Evolutionary conservation across 1,284 basidiomycete genomes (phyloP), one percentile per base, ranked within the genome.

Genomic region (Leccinum colubrinum): DNA sequence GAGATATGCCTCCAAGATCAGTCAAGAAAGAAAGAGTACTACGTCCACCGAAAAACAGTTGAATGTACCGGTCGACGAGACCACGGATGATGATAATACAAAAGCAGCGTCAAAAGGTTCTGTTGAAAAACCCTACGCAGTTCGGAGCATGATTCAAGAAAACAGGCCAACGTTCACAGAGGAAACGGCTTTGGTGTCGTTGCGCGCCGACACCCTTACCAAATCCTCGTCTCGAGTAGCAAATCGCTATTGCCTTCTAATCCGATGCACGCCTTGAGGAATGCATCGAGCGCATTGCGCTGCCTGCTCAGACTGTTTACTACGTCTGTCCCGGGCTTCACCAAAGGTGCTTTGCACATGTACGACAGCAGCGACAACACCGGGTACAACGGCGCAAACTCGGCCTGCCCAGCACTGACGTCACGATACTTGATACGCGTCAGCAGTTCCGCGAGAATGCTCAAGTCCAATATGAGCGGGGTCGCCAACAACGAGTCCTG

Each of bases 271-370:
- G 95, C 94, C 84, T 94, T 93, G 74, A 97, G 81, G 86, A 96
- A 96, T 64, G 86, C 83, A 79, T 98, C 97, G 66, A 98, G 87
- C 20, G 94, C 97, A 65, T 95, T 93, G 73, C 95, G 88, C 83
- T 99, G 97, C 76, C 96, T 87, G 79, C 90, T 91, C 68, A 98
- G 85, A 71, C 90, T 92, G 87, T 99, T 99, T 79, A 98, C 91
- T 67, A 98, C 95, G 71, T 95, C 93, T 53, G 90, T 91, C 65
- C 87, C 96, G 66, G 95, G 95, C 86, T 98, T 98, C 80, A 97
- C 95, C 69, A 98, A 86, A 30, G 97, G 95, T 0, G 97, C 96
- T 85, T 98, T 97, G 80, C 27, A 0, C 94, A 97, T 97, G 84
- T 95, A 97, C 59, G 89, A 92, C 60, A 97, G 82, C 65, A 97